Evolutionary conservation across 2,329 filamentous ascomycete genomes (phyloP), one percentile per base, ranked within the genome.

Genomic region (Cyclaneusma minus): DNA sequence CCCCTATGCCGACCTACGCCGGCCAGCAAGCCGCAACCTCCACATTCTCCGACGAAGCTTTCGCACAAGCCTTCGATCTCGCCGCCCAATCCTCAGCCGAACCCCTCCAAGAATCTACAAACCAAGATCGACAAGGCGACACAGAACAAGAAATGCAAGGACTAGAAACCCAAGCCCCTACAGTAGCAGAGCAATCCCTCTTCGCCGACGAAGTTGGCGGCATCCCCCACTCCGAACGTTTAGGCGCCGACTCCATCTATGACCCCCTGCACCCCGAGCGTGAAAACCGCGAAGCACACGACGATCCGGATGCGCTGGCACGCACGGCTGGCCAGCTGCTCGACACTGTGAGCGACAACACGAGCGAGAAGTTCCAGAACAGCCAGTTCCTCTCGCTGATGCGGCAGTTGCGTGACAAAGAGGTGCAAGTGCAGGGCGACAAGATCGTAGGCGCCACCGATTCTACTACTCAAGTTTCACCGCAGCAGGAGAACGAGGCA

Each of bases 371-470:
- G 44, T 89, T 89, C 49, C 68, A 72, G 40, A 69, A 84, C 43
- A 85, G 79, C 37, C 68, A 68, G 31, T 91, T 91, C 43, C 52
- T 87, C 1, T 60, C 65, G 4, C 55, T 91, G 23, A 89, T 91
- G 81, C 68, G 77, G 15, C 65, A 68, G 32, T 66, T 89, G 29
- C 65, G 76, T 27, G 71, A 81, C 43, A 60, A 65, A 29, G 73
- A 89, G 52, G 69, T 84, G 9, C 64, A 65, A 25, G 70, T 89
- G 19, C 63, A 80, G 36, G 78, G 74, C 21, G 74, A 82, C 44
- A 66, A 69, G 40, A 59, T 79, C 41, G 68, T 77, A 23, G 61
- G n/a, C n/a, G n/a, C n/a, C n/a, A n/a, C n/a, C n/a, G n/a, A n/a
- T n/a, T n/a, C n/a, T n/a, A n/a, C n/a, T n/a, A n/a, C n/a, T n/a